phyloP scores from a whole-genome alignment of 768 basidiomycete species.

The Cystofilobasidium ferigula region DNA sequence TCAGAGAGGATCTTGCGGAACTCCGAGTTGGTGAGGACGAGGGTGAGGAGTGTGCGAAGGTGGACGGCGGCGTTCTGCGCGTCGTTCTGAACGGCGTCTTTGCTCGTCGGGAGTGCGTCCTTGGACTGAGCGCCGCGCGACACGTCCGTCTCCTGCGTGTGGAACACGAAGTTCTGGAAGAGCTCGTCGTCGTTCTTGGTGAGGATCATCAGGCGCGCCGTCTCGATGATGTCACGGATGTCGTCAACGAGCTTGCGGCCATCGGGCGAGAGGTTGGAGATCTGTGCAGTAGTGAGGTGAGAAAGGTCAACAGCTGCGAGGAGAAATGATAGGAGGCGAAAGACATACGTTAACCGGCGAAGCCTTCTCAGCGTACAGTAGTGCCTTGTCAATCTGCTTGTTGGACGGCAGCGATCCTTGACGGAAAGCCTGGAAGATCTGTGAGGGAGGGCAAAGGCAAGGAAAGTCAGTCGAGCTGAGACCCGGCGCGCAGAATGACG shows the following conservation, averaged over 20 bases:
- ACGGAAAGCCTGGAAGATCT: slow-evolving; percentile 62
- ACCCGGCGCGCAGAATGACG: neutral
- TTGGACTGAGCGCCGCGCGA: slow-evolving; percentile 35
- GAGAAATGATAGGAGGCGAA: neutral
- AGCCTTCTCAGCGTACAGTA: slow-evolving; percentile 41
- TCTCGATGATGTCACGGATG: slow-evolving; percentile 58
- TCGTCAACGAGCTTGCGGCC: slow-evolving; percentile 68
- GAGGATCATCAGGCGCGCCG: slow-evolving; percentile 50
- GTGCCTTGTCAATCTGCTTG: slow-evolving; percentile 59
- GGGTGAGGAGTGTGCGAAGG: slow-evolving; percentile 72
- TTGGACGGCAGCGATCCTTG: slow-evolving; percentile 43
- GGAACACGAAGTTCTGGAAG: slow-evolving; percentile 81
- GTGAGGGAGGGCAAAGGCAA: neutral
- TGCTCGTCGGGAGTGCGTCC: slow-evolving; percentile 32
- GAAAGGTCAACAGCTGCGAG: neutral
- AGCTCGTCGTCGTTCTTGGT: slow-evolving; percentile 84
- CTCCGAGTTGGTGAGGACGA: slow-evolving; percentile 83
- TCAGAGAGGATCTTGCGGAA: slow-evolving; percentile 78
- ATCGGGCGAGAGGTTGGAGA: slow-evolving; percentile 58
- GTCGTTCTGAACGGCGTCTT: slow-evolving; percentile 49
- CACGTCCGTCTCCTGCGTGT: slow-evolving; percentile 34
- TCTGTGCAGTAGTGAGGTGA: neutral
- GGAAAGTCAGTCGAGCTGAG: neutral
- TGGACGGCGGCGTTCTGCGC: slow-evolving; percentile 49
- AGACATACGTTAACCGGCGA: slow-evolving; percentile 47